Evolutionary conservation across 805 yeast genomes (phyloP).

Genomic region (Saturnispora ahearnii): DNA sequence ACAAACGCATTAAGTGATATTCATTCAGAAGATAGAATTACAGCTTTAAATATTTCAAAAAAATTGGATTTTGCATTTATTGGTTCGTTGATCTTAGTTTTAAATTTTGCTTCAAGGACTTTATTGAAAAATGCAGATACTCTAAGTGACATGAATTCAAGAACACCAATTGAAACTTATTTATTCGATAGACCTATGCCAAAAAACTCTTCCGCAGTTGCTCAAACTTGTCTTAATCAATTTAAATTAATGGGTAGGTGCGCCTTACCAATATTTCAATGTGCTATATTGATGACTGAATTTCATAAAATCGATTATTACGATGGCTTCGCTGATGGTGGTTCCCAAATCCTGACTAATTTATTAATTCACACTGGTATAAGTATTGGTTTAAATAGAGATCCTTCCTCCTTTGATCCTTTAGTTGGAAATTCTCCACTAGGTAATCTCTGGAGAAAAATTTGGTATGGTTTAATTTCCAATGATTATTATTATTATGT

Average conservation of each 20-base stretch:
- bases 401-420: slow-evolving; percentile 43
- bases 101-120: slow-evolving; percentile 37
- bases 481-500: slow-evolving; percentile 38
- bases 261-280: slow-evolving; percentile 44
- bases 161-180: slow-evolving; percentile 26
- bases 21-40: slow-evolving; percentile 27
- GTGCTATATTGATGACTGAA: slow-evolving; percentile 41
- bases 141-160: slow-evolving; percentile 18
- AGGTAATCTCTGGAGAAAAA: slow-evolving; percentile 45
- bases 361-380: slow-evolving; percentile 58
- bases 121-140: slow-evolving; percentile 27
- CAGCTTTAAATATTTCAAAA: slow-evolving; percentile 29
- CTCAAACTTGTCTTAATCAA: slow-evolving; percentile 47
- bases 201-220: slow-evolving; percentile 36
- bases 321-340: slow-evolving; percentile 50
- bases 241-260: slow-evolving; percentile 42
- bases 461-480: slow-evolving; percentile 45
- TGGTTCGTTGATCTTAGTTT: slow-evolving; percentile 37
- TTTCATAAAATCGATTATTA: slow-evolving; percentile 41
- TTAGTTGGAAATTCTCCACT: slow-evolving; percentile 14
- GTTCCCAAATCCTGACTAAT: slow-evolving; percentile 45
- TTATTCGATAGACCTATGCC: slow-evolving; percentile 22
- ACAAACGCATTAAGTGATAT: slow-evolving; percentile 16
- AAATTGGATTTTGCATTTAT: slow-evolving; percentile 40
- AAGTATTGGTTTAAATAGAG: slow-evolving; percentile 59